Base-by-base conservation (phyloP, 2,329 filamentous ascomycete genomes). In the Grosmannia clavigera region DNA sequence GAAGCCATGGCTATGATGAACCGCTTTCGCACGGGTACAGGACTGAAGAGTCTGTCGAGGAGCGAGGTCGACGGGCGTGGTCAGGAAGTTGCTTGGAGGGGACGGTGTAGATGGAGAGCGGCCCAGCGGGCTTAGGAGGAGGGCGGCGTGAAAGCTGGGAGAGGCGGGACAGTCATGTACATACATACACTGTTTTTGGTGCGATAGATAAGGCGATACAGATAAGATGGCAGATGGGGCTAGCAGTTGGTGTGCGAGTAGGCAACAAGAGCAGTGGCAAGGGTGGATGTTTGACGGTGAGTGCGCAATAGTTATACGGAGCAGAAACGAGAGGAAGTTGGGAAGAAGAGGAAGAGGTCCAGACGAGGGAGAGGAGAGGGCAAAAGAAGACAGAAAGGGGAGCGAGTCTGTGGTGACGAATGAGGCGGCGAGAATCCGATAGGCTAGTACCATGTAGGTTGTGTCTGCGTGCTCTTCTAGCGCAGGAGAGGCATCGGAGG, bases 391-490 rank as follows among this genome's bases (percentile, higher is more conserved):
- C 25, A 58, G 46, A 25, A 53, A 58, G 38, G 54, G 38, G 31
- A 60, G 19, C 19, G 43, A 40, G 31, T 46, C 57, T 22, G 55
- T 58, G 43, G 43, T 22, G 58, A 60, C 61, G 57, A 65, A 62
- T 61, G 48, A 64, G 60, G 60, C 62, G 61, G 61, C 62, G 59
- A 58, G 61, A 58, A 59, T 60, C 64, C 62, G 64, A 64, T 63
- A 64, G 64, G 64, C 58, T 61, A 43, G 35, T 22, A 22, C 22
- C 22, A 22, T 22, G 22, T 12, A 53, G 38, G 53, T 51, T 51
- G 48, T 27, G 16, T 14, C 22, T 25, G 35, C 54, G n/a, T 25
- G 31, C 16, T 40, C 12, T 56, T n/a, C 48, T 52, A 52, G 50
- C 27, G 50, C 50, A 52, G 50, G 53, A 55, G 52, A 55, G 31